Evolutionary conservation across 2,329 filamentous ascomycete species (phyloP).

Genomic region (Colletotrichum tropicale): DNA sequence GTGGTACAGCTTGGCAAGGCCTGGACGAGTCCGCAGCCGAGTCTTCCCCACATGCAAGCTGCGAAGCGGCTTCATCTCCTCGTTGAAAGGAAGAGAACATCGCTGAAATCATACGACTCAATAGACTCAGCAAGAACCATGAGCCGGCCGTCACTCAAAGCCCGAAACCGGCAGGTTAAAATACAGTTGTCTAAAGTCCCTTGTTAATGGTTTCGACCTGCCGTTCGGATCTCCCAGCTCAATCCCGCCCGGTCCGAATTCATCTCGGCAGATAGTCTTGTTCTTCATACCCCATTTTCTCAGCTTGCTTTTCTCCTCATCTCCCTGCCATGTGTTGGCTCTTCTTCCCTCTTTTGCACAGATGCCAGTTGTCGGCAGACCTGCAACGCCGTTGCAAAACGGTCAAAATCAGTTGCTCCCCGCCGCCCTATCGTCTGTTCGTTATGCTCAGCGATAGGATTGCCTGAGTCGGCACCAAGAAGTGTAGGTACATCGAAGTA

Average conservation of each 20-base stretch:
- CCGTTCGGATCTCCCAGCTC: neutral
- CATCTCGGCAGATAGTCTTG: neutral
- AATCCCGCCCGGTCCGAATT: neutral
- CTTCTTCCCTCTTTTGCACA: neutral
- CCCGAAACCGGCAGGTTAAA: neutral
- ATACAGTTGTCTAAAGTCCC: neutral
- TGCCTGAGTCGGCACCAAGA: neutral
- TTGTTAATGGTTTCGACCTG: neutral
- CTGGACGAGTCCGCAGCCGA: neutral
- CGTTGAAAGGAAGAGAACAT: neutral
- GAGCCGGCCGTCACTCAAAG: neutral
- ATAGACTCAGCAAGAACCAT: neutral
- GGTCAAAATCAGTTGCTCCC: neutral
- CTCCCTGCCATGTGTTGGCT: neutral
- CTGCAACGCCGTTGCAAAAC: neutral
- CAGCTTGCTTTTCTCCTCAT: neutral
- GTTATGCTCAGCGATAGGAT: neutral
- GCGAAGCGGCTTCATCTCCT: neutral
- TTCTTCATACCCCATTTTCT: too few relatives aligned
- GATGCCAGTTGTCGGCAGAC: neutral
- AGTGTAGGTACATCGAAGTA: neutral
- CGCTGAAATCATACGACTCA: neutral
- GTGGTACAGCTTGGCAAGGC: conserved; percentile 3
- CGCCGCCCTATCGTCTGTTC: neutral
- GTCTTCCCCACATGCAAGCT: neutral